Conservation (phyloP, 2,329 filamentous ascomycete species). For the Trichoderma simmonsii region DNA sequence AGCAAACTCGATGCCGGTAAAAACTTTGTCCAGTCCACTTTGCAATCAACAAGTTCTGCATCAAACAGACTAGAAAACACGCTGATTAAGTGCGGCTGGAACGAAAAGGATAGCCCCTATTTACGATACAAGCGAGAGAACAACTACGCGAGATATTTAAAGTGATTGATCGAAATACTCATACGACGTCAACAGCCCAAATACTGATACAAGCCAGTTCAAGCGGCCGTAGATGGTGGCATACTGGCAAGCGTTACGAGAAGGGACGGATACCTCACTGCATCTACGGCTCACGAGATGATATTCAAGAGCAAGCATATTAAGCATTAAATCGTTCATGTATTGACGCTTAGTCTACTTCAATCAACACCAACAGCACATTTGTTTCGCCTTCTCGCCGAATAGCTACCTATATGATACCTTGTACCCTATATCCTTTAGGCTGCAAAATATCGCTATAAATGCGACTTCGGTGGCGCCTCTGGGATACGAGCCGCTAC, state of each 20-base stretch:
- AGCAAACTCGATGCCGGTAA: not conserved
- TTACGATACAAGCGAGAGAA: not conserved
- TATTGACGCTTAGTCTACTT: not conserved
- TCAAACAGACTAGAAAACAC: no score
- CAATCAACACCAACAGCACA: slow-evolving; percentile 35
- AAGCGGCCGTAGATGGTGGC: not conserved
- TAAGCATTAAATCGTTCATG: not conserved
- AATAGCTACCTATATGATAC: accelerated
- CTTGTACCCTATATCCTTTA: not conserved
- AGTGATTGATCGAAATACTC: not conserved
- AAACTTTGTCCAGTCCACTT: not conserved
- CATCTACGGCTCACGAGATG: not conserved
- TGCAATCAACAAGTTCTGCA: not conserved
- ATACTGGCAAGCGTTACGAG: not conserved
- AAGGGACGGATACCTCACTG: not conserved
- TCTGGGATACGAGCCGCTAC: not conserved
- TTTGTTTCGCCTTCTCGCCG: slow-evolving; percentile 54
- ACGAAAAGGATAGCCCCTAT: not conserved
- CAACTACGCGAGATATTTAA: not conserved
- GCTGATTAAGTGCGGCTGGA: no score
- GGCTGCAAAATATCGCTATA: not conserved
- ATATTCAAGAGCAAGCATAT: not conserved
- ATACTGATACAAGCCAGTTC: not conserved
- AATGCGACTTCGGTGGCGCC: not conserved
- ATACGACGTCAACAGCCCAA: not conserved